Evolutionary conservation across 1,284 basidiomycete genomes (phyloP).

Genomic region (Malassezia dermatis): DNA sequence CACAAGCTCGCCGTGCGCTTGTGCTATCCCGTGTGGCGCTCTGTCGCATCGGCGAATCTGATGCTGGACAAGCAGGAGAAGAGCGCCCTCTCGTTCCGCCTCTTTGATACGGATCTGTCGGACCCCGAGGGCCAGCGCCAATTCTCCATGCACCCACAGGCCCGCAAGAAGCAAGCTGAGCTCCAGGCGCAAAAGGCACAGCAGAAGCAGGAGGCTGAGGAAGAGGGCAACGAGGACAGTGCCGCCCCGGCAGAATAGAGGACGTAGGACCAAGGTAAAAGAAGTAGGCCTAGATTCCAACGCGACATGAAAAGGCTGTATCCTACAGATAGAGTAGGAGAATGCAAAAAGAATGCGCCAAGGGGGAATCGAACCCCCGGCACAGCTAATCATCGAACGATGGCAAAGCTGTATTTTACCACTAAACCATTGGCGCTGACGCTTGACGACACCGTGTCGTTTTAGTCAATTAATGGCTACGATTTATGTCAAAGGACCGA

Average conservation of each 20-base stretch:
- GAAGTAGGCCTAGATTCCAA: not conserved
- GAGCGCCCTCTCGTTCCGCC: conserved; percentile 39
- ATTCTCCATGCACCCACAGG: conserved; percentile 21
- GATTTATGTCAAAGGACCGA: not conserved
- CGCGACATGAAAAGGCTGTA: no score
- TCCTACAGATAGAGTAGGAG: no score
- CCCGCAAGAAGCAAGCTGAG: conserved; percentile 1
- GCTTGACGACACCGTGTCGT: not conserved
- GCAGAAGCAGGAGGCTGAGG: not conserved
- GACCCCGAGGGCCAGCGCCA: conserved; percentile 35
- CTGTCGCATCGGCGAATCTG: conserved; percentile 38
- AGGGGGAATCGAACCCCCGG: conserved; percentile 20
- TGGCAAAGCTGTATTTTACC: conserved; percentile 20
- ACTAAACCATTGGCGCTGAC: conserved; percentile 17
- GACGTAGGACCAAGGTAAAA: not conserved
- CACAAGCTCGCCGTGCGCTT: conserved; percentile 27
- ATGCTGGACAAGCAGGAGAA: conserved; percentile 48
- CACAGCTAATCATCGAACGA: conserved; percentile 15
- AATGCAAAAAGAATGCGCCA: conserved; percentile 16
- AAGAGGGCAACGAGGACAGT: not conserved
- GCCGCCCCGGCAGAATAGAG: not conserved
- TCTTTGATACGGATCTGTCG: conserved; percentile 41
- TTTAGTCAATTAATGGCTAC: not conserved
- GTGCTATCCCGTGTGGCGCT: conserved; percentile 41
- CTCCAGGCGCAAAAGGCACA: not conserved